phyloP scores from a whole-genome alignment of 2,329 filamentous ascomycete genomes.

The Arthroderma sp. region DNA sequence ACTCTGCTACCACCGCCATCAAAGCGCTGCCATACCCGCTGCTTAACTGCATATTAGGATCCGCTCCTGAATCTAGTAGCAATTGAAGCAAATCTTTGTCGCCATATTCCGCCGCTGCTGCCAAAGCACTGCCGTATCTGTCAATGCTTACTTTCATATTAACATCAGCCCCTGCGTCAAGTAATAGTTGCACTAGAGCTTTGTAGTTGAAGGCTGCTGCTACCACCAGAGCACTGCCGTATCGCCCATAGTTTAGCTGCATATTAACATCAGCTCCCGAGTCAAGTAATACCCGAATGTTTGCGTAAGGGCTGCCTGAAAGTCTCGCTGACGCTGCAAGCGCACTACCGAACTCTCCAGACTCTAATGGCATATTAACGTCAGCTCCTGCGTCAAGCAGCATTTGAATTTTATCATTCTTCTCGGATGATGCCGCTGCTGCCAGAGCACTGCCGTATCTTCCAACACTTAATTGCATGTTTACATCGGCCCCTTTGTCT shows the following conservation, averaged over 20 bases:
- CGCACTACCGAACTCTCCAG: constrained; percentile 6
- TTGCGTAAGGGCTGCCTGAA: neutral
- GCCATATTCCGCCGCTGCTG: neutral
- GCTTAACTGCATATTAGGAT: neutral
- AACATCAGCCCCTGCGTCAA: constrained; percentile 8
- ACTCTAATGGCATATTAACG: neutral
- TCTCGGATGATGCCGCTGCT: neutral
- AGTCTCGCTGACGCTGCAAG: constrained; percentile 8
- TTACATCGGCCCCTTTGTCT: neutral
- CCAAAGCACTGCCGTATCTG: constrained; percentile 4
- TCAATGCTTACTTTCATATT: constrained; percentile 1
- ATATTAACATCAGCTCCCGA: constrained; percentile 6
- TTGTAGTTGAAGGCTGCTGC: neutral
- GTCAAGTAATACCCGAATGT: constrained; percentile 3
- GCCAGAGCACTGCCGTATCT: neutral
- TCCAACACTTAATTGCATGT: neutral
- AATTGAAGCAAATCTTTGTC: neutral
- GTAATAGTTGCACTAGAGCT: constrained; percentile 6
- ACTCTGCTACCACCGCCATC: neutral
- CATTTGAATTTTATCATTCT: neutral
- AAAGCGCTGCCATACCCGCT: neutral
- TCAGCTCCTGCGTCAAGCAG: constrained; percentile 3
- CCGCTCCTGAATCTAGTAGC: neutral
- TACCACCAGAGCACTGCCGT: neutral
- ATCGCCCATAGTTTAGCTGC: neutral